These are phyloP conservation scores for Rhizophora mangle DNA, from an alignment of 345 rosid genomes.

Conservation along the genomic window DNA sequence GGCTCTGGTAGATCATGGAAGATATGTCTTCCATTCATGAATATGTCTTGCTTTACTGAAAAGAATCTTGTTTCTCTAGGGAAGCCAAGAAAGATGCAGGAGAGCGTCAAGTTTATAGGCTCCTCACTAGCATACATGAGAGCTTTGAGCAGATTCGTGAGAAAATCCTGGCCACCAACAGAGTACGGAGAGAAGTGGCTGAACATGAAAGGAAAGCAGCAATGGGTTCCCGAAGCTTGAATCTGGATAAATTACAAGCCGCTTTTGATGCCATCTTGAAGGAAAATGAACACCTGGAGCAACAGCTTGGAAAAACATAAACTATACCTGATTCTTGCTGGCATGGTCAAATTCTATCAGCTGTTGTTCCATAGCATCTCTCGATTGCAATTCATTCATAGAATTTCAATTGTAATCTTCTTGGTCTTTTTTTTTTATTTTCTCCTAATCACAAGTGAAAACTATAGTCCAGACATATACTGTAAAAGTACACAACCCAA, in stretches of 20 bases:
- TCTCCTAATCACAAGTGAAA: too few species aligned
- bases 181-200: slow-evolving; percentile 59
- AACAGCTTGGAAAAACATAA: slow-evolving; percentile 19
- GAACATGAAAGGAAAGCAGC: slow-evolving; percentile 66
- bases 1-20: not conserved
- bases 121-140: slow-evolving; percentile 64
- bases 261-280: slow-evolving; percentile 52
- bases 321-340: not conserved
- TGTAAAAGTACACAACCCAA: too few species aligned
- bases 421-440: too few species aligned
- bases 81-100: slow-evolving; percentile 70
- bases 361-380: not conserved
- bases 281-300: slow-evolving; percentile 58
- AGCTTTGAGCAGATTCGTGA: slow-evolving; percentile 68
- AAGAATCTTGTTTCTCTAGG: slow-evolving; percentile 35
- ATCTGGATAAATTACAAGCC: slow-evolving; percentile 51
- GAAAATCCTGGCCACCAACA: slow-evolving; percentile 57
- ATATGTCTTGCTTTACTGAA: slow-evolving; percentile 18
- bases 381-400: slow-evolving; percentile 1
- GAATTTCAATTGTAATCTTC: not conserved
- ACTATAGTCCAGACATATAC: too few species aligned
- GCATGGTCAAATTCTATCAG: not conserved
- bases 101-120: slow-evolving; percentile 65
- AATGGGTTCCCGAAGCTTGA: slow-evolving; percentile 51
- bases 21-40: not conserved